Percentiles rank a stretch among this genome's conserved stretches.
phyloP scores from a whole-genome alignment of 2,329 filamentous ascomycete genomes.

The Plectosphaerella cucumerina region DNA sequence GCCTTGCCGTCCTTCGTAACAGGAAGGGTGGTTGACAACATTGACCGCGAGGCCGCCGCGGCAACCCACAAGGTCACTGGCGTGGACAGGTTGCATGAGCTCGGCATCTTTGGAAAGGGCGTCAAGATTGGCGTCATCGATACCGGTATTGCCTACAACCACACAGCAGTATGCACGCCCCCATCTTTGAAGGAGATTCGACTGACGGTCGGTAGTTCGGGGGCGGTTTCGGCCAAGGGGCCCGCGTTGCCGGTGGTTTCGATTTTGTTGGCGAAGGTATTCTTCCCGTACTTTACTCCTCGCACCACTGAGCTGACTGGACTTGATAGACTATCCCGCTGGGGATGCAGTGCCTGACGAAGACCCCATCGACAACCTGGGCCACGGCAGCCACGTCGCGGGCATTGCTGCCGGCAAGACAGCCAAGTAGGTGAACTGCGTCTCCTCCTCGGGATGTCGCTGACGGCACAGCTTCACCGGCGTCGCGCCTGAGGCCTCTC shows the following conservation, averaged over 20 bases:
- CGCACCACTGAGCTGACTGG: too few species aligned
- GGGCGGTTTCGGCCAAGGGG: slow-evolving; percentile 6
- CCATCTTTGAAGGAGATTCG: neutral
- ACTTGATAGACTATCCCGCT: too few species aligned
- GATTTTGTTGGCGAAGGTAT: slow-evolving; percentile 8
- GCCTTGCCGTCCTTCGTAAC: too few species aligned
- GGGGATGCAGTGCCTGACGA: slow-evolving; percentile 10
- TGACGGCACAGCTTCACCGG: slow-evolving; percentile 6
- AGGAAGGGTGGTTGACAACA: too few species aligned
- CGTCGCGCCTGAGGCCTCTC: slow-evolving; percentile 22
- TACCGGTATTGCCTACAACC: slow-evolving; percentile 7
- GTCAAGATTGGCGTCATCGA: slow-evolving; percentile 9
- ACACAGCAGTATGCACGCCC: slow-evolving; percentile 5
- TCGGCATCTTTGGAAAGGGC: slow-evolving; percentile 3
- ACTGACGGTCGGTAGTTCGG: slow-evolving; percentile 6
- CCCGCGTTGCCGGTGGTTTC: slow-evolving; percentile 11
- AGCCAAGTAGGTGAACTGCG: neutral
- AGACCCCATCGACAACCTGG: slow-evolving; percentile 28
- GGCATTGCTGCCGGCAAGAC: slow-evolving; percentile 20
- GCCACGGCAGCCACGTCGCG: slow-evolving; percentile 31
- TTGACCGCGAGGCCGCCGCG: too few species aligned
- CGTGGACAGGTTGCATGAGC: too few species aligned
- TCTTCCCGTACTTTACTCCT: slow-evolving; percentile 14
- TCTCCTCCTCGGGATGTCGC: too few species aligned
- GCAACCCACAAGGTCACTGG: too few species aligned